These are phyloP conservation scores for Sordaria brevicollis DNA, from an alignment of 495 filamentous ascomycete species.

Conservation along the genomic window DNA sequence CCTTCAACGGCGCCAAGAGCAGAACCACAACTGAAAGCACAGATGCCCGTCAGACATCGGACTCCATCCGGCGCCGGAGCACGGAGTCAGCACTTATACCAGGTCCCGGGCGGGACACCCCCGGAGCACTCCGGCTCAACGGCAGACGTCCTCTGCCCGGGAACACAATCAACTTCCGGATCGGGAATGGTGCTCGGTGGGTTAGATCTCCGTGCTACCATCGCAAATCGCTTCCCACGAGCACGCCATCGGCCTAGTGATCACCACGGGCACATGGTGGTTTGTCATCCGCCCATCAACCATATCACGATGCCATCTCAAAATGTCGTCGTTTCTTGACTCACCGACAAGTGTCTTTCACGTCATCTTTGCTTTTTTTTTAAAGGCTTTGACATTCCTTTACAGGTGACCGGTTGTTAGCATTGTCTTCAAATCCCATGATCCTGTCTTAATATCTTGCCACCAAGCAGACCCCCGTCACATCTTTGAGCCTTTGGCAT, in stretches of 20 bases:
- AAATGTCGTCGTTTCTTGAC: neutral
- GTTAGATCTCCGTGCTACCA: neutral
- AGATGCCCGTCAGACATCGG: neutral
- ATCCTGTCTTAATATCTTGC: neutral
- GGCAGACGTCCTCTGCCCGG: neutral
- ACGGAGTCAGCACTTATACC: neutral
- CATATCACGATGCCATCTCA: neutral
- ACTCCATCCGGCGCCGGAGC: neutral
- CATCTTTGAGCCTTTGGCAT: neutral
- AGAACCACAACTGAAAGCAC: neutral
- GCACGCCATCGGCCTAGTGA: slow-evolving; percentile 8
- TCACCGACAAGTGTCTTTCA: neutral
- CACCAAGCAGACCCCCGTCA: neutral
- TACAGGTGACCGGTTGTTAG: neutral
- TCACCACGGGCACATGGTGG: neutral
- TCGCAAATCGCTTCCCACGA: slow-evolving; percentile 1
- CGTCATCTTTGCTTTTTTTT: neutral
- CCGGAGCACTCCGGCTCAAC: neutral
- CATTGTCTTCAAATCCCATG: neutral
- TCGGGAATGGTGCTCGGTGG: neutral
- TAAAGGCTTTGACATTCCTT: too few species aligned
- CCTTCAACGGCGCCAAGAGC: neutral
- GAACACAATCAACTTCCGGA: neutral
- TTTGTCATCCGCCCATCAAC: neutral
- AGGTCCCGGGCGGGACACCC: neutral